Evolutionary conservation across 2,329 filamentous ascomycete species (phyloP).

Genomic region (Hypoxylon sp.): DNA sequence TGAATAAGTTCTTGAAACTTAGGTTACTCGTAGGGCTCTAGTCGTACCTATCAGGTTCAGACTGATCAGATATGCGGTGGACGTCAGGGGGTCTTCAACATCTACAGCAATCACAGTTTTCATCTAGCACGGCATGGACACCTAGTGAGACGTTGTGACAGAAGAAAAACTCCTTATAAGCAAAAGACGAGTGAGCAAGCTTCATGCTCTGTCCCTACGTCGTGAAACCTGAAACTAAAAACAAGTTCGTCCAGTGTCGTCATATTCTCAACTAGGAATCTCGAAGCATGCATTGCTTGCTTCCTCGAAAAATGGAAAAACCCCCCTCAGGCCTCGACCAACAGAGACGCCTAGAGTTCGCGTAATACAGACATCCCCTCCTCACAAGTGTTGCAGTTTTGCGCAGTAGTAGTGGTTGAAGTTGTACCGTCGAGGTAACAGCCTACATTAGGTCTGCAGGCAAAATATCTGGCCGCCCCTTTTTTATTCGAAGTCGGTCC

Average conservation of each 20-base stretch:
- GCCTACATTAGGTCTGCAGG: slow-evolving; percentile 2
- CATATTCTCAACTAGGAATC: slow-evolving; percentile 29
- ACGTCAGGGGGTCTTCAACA: background rate
- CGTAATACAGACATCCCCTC: slow-evolving; percentile 11
- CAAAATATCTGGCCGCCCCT: slow-evolving; percentile 26
- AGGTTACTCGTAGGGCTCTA: background rate
- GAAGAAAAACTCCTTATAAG: slow-evolving; percentile 31
- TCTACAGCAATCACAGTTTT: background rate
- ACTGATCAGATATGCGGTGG: background rate
- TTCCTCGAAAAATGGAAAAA: slow-evolving; percentile 25
- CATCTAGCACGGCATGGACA: background rate
- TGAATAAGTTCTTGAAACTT: background rate
- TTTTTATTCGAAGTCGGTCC: background rate
- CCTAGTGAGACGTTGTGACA: slow-evolving; percentile 7
- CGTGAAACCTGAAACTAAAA: slow-evolving; percentile 31
- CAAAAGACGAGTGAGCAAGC: slow-evolving; percentile 22
- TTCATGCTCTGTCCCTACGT: slow-evolving; percentile 27
- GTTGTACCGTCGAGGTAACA: slow-evolving; percentile 25
- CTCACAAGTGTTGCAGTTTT: slow-evolving; percentile 13
- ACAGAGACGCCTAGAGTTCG: slow-evolving; percentile 15
- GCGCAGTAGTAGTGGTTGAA: slow-evolving; percentile 9
- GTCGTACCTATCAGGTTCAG: background rate
- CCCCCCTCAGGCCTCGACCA: background rate
- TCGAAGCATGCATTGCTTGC: slow-evolving; percentile 15
- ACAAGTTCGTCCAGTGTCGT: slow-evolving; percentile 28